Evolutionary conservation across 352 stramenopile species (phyloP), one percentile per base, ranked within the genome.

Genomic region (Paralagenidium karlingii): DNA sequence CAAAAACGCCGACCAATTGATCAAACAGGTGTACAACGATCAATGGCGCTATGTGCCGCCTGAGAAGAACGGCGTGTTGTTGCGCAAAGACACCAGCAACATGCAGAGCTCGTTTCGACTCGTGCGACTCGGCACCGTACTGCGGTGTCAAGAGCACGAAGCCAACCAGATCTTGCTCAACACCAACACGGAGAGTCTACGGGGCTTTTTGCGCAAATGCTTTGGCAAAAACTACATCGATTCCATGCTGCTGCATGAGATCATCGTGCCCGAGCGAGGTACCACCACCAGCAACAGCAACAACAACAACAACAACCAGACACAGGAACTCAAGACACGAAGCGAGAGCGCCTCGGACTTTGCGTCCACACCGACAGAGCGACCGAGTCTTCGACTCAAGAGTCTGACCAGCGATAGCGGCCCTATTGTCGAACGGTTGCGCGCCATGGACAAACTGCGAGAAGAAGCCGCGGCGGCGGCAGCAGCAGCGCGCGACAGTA

Each of bases 1-100:
- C 45, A 27, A 56, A 2, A 82, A 79, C 34, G 70, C 71, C 3
- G 47, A 55, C n/a, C 49, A 58, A 34, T 77, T 69, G 29, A 47
- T 84, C 25, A 70, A 64, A 25, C 67, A 81, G 53, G 74, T 66
- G 28, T 84, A 79, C 57, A 84, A 85, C 43, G 70, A 82, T 30
- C 70, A 85, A 36, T 88, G 74, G 74, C 58, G 71, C 42, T 83
- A 82, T 46, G 67, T 88, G 15, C 74, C 74, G 22, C 71, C 68
- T 5, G 74, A 84, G 53, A 84, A 82, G 34, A 70, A 88, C 37
- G 74, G 74, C 33, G 77, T 68, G 29, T 70, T 85, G 58, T 69
- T 84, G 34, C 67, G 74, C 41, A 88, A 88, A 50, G 74, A 88
- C 53, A 88, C 74, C 30, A 79, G 57, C 49, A 83, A 88, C 48